A percentile compares a stretch with the other conserved stretches of the same genome.
These are phyloP conservation scores for Epichloe baconii DNA, from an alignment of 2,329 filamentous ascomycete species.

Conservation along the genomic window DNA sequence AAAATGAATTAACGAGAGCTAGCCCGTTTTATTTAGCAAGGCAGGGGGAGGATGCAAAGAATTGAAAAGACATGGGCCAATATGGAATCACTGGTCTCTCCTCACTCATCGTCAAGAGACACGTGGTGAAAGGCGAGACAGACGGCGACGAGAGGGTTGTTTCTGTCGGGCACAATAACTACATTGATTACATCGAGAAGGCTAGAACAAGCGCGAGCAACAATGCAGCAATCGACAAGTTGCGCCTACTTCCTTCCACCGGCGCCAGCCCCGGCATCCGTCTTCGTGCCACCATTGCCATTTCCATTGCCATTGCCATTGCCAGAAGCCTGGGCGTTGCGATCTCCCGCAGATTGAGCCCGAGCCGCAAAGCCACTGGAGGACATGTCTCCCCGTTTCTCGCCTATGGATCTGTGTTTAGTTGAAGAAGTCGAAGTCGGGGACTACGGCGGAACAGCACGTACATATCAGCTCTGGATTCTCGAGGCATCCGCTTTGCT, in stretches of 20 bases:
- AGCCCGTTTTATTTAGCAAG: no score
- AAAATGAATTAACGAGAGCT: conserved; percentile 4
- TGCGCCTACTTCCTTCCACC: no score
- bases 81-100: conserved; percentile 1
- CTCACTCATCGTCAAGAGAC: conserved; percentile 18
- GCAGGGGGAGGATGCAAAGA: no score
- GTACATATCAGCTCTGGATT: background rate
- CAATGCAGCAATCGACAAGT: no score
- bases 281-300: no score
- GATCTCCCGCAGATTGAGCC: background rate
- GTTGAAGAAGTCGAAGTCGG: no score
- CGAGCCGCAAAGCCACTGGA: background rate
- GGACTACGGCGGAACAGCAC: background rate
- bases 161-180: no score
- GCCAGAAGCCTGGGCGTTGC: background rate
- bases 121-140: conserved; percentile 12
- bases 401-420: background rate
- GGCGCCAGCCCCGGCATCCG: no score
- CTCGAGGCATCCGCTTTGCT: background rate
- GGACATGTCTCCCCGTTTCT: background rate
- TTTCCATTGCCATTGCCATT: no score
- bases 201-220: no score
- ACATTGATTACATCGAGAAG: no score
- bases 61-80: no score
- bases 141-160: conserved; percentile 10